Evolutionary conservation across 768 basidiomycete species (phyloP).

Genomic region (Termitomyces sp.): DNA sequence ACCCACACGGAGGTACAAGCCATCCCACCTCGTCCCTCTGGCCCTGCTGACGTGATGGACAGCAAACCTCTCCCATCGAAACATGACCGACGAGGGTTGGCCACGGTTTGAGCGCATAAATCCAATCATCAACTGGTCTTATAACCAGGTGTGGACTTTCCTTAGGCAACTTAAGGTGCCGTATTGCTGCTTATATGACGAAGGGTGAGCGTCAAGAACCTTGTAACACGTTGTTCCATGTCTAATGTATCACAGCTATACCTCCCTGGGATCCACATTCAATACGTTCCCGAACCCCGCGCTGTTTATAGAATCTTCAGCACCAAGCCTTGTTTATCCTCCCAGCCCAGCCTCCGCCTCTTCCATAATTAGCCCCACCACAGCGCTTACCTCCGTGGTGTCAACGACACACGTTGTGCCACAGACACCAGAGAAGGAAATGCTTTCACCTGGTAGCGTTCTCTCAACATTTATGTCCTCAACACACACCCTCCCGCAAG

Average conservation of each 20-base stretch:
- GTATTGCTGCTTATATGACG: conserved; percentile 87
- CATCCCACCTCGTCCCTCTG: neutral
- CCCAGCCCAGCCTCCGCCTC: conserved; percentile 18
- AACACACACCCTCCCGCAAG: conserved; percentile 21
- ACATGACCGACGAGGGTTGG: conserved; percentile 88
- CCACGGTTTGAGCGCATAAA: conserved; percentile 88
- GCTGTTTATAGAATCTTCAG: conserved; percentile 40
- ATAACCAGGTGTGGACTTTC: conserved; percentile 87
- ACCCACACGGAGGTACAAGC: conserved; percentile 89
- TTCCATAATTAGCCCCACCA: conserved; percentile 21
- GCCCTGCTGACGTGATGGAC: neutral
- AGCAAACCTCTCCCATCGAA: conserved; percentile 72
- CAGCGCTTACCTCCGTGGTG: conserved; percentile 21
- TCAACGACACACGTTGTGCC: conserved; percentile 16
- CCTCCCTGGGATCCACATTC: conserved; percentile 91
- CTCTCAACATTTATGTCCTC: conserved; percentile 27
- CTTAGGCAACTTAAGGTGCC: conserved; percentile 70
- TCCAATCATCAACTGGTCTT: conserved; percentile 95
- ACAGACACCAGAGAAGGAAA: conserved; percentile 9
- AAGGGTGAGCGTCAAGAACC: conserved; percentile 58
- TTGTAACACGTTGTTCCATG: neutral
- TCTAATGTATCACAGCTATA: conserved; percentile 60
- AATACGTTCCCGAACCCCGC: conserved; percentile 95
- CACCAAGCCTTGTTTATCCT: conserved; percentile 7
- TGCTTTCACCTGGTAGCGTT: conserved; percentile 23